These are phyloP conservation scores for Candida corydali DNA, from an alignment of 805 yeast species.

Conservation along the genomic window DNA sequence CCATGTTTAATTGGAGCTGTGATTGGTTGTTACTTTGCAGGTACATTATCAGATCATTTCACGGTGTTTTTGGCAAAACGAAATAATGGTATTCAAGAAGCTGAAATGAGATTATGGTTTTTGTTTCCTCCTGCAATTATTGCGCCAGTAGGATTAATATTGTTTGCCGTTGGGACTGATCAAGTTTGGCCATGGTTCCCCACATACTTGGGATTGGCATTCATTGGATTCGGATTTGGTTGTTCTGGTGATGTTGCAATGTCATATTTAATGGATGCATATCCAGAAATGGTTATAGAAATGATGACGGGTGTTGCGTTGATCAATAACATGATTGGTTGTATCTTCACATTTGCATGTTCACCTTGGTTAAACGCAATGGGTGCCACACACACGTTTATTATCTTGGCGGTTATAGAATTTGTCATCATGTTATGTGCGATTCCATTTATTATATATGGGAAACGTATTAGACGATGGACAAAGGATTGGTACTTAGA, in stretches of 20 bases:
- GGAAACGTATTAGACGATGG: slow-evolving; percentile 29
- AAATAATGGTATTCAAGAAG: slow-evolving; percentile 33
- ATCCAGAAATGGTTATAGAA: slow-evolving; percentile 38
- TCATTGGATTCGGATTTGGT: slow-evolving; percentile 37
- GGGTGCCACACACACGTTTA: slow-evolving; percentile 34
- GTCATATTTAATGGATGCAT: slow-evolving; percentile 37
- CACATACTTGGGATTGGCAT: slow-evolving; percentile 33
- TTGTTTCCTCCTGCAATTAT: slow-evolving; percentile 31
- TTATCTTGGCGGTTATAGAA: slow-evolving; percentile 32
- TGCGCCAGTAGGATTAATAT: slow-evolving; percentile 30
- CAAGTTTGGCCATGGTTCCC: slow-evolving; percentile 34
- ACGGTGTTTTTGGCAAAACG: slow-evolving; percentile 34
- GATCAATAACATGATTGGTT: slow-evolving; percentile 34
- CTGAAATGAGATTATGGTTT: slow-evolving; percentile 34
- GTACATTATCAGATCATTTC: slow-evolving; percentile 29
- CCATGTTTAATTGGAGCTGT: slow-evolving; percentile 38
- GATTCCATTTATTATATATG: slow-evolving; percentile 20
- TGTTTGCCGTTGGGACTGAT: slow-evolving; percentile 37
- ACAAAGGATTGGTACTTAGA: slow-evolving; percentile 31
- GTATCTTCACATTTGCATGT: slow-evolving; percentile 36
- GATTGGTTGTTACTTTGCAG: slow-evolving; percentile 35
- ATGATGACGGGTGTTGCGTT: slow-evolving; percentile 38
- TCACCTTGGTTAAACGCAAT: slow-evolving; percentile 34
- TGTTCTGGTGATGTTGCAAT: slow-evolving; percentile 36
- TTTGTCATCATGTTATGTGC: slow-evolving; percentile 27